These are phyloP conservation scores for Elsinoe arachidis DNA, from an alignment of 2,329 filamentous ascomycete species.

Conservation along the genomic window DNA sequence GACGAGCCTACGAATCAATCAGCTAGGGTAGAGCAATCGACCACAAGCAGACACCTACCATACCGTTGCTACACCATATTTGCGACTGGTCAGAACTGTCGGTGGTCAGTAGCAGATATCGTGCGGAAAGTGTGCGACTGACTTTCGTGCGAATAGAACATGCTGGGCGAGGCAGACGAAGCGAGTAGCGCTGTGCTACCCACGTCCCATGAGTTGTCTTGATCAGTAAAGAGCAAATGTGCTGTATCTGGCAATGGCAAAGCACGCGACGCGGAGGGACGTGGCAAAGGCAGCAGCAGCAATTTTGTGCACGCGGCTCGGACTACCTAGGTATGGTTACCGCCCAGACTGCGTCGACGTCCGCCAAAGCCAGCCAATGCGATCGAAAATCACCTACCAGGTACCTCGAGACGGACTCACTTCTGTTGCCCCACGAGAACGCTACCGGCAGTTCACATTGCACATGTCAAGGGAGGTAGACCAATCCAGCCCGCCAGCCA, in stretches of 20 bases:
- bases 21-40: conserved; percentile 17
- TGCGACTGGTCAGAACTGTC: conserved; percentile 67
- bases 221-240: too few species aligned
- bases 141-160: conserved; percentile 98
- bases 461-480: too few species aligned
- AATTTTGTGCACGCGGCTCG: not conserved
- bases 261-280: not conserved
- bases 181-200: not conserved
- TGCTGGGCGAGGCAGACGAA: conserved; percentile 32
- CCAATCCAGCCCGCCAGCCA: too few species aligned
- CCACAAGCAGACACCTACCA: conserved; percentile 54
- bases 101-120: not conserved
- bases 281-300: not conserved
- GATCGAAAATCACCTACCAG: too few species aligned
- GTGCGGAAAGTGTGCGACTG: conserved; percentile 27
- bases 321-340: not conserved
- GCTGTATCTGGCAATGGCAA: not conserved
- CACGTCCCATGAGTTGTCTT: too few species aligned
- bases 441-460: too few species aligned
- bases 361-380: too few species aligned
- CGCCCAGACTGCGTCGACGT: too few species aligned
- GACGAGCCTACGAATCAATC: conserved; percentile 59
- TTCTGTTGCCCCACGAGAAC: too few species aligned
- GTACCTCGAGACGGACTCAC: too few species aligned
- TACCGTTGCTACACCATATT: conserved; percentile 89